phyloP scores from a whole-genome alignment of 345 rosid genomes.

The Salix brachista region DNA sequence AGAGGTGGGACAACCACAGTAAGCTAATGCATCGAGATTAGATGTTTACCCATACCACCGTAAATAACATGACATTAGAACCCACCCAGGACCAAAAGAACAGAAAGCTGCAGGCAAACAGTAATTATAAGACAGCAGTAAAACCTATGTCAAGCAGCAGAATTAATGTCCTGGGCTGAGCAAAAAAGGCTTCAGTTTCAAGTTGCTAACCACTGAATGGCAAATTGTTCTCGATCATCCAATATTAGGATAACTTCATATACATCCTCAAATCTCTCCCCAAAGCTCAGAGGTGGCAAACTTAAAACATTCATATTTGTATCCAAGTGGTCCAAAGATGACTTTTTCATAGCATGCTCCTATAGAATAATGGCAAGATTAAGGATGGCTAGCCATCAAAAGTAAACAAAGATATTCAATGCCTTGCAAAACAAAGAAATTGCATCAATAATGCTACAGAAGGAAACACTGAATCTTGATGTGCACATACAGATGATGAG shows the following conservation, averaged over 20 bases:
- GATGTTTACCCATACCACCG: neutral
- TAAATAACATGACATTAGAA: neutral
- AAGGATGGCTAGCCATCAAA: neutral
- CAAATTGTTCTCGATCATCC: constrained; percentile 84
- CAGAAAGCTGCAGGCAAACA: neutral
- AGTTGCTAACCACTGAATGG: constrained; percentile 56
- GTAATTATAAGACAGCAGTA: neutral
- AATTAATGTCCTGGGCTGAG: constrained; percentile 1
- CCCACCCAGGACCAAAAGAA: neutral
- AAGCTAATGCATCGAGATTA: neutral
- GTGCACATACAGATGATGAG: constrained; percentile 64
- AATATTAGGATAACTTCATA: constrained; percentile 72
- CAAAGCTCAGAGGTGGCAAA: constrained; percentile 64
- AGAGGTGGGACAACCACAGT: neutral
- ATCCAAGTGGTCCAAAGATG: constrained; percentile 29
- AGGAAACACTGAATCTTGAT: constrained; percentile 5
- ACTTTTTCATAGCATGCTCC: constrained; percentile 28
- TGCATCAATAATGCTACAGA: neutral
- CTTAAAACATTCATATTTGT: constrained; percentile 33
- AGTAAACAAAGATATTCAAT: neutral
- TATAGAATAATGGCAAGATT: constrained; percentile 7
- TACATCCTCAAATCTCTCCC: constrained; percentile 72
- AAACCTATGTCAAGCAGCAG: neutral
- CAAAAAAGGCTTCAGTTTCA: constrained; percentile 7
- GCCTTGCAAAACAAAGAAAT: neutral